phyloP scores from a whole-genome alignment of 2,329 filamentous ascomycete genomes.

The Coniochaeta hoffmannii region DNA sequence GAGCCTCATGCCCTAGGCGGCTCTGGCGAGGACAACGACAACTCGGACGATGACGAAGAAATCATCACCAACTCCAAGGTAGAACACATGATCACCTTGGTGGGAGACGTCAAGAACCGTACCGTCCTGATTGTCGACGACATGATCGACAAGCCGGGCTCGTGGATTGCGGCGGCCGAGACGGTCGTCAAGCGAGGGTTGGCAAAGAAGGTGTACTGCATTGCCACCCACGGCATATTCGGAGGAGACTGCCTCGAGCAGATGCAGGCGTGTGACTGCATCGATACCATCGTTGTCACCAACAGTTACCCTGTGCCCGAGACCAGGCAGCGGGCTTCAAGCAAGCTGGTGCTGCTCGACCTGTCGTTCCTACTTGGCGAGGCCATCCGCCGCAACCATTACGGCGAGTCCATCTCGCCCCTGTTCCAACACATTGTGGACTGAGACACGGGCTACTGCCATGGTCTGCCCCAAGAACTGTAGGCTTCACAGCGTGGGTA shows the following conservation, averaged over 20 bases:
- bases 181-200: slow-evolving; percentile 89
- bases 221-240: slow-evolving; percentile 94
- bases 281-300: slow-evolving; percentile 89
- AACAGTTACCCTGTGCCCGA: slow-evolving; percentile 92
- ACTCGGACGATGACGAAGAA: slow-evolving; percentile 89
- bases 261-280: slow-evolving; percentile 86
- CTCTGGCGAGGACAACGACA: slow-evolving; percentile 73
- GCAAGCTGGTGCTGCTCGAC: slow-evolving; percentile 85
- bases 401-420: slow-evolving; percentile 74
- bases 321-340: slow-evolving; percentile 60
- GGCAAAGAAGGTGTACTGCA: slow-evolving; percentile 93
- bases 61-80: slow-evolving; percentile 71
- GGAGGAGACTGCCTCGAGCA: slow-evolving; percentile 83
- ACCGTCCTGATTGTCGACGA: slow-evolving; percentile 95
- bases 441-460: slow-evolving; percentile 13
- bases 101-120: slow-evolving; percentile 83
- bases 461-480: slow-evolving; percentile 5
- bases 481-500: neutral
- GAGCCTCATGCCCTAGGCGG: slow-evolving; percentile 70
- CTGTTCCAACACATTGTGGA: slow-evolving; percentile 62
- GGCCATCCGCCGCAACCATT: slow-evolving; percentile 91
- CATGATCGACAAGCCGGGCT: slow-evolving; percentile 96
- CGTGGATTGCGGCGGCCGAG: slow-evolving; percentile 96
- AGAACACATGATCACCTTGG: slow-evolving; percentile 95
- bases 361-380: slow-evolving; percentile 83